Evolutionary conservation across 1,284 basidiomycete species (phyloP).

Genomic region (Polyporus tsugae): DNA sequence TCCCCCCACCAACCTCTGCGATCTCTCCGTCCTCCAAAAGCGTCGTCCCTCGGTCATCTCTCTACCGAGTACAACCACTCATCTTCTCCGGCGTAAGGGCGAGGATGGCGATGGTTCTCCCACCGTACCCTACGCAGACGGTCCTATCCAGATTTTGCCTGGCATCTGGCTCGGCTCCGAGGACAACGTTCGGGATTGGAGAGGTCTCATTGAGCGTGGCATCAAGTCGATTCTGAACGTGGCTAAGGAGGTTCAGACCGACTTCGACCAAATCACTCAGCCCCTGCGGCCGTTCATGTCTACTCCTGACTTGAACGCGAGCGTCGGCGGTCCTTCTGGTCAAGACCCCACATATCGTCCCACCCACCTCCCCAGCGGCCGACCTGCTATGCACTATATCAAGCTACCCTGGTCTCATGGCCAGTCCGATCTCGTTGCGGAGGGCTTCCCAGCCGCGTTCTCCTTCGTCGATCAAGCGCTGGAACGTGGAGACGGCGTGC

Average conservation of each 20-base stretch:
- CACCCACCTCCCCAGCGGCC: slow-evolving; percentile 66
- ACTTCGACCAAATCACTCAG: slow-evolving; percentile 65
- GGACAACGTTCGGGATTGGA: slow-evolving; percentile 88
- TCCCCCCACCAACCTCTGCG: slow-evolving; percentile 33
- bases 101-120: slow-evolving; percentile 65
- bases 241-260: slow-evolving; percentile 90
- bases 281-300: slow-evolving; percentile 68
- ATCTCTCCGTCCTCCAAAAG: slow-evolving; percentile 44
- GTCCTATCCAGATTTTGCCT: slow-evolving; percentile 90
- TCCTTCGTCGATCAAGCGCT: slow-evolving; percentile 83
- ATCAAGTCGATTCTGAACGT: slow-evolving; percentile 93
- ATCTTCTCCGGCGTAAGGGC: slow-evolving; percentile 67
- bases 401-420: slow-evolving; percentile 97
- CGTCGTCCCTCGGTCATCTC: slow-evolving; percentile 73
- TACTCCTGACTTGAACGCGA: slow-evolving; percentile 66
- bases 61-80: slow-evolving; percentile 57
- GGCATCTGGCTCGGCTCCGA: slow-evolving; percentile 94
- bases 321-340: slow-evolving; percentile 39
- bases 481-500: slow-evolving; percentile 76
- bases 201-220: slow-evolving; percentile 71
- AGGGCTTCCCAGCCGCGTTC: slow-evolving; percentile 84
- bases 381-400: slow-evolving; percentile 88
- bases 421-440: slow-evolving; percentile 83
- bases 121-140: slow-evolving; percentile 80
- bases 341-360: slow-evolving; percentile 65